phyloP scores from a whole-genome alignment of 163 green algal genomes.

The Prototheca cutis region DNA sequence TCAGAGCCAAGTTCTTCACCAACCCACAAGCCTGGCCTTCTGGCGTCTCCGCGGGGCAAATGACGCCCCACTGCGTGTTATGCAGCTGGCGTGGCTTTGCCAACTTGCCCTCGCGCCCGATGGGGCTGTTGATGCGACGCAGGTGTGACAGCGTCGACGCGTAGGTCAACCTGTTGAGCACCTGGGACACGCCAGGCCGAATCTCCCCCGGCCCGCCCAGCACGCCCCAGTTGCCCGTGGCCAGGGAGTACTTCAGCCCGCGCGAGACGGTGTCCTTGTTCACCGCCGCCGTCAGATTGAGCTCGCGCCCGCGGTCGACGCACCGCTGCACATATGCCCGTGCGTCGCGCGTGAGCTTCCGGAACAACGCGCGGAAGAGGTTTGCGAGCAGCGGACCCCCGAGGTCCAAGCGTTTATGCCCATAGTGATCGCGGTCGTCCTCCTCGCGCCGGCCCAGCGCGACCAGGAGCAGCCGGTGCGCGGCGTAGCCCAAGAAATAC shows the following conservation, averaged over 20 bases:
- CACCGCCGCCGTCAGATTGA: conserved; percentile 71
- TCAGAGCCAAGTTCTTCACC: conserved; percentile 98
- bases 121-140: conserved; percentile 92
- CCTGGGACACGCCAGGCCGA: conserved; percentile 78
- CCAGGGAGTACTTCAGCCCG: conserved; percentile 86
- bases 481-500: conserved; percentile 84
- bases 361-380: conserved; percentile 79
- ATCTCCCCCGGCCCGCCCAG: conserved; percentile 71
- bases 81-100: conserved; percentile 98
- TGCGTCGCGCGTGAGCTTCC: conserved; percentile 70
- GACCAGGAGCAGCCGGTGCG: conserved; percentile 85
- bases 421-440: conserved; percentile 97
- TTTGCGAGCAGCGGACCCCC: conserved; percentile 77
- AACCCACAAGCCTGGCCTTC: conserved; percentile 94
- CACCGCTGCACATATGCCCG: conserved; percentile 13
- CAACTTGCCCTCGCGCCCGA: conserved; percentile 94
- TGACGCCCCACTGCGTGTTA: conserved; percentile 96
- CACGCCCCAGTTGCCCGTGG: conserved; percentile 95
- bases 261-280: conserved; percentile 83
- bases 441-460: conserved; percentile 65
- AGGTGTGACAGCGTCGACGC: conserved; percentile 91
- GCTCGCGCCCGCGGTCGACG: conserved; percentile 66
- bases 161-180: conserved; percentile 91
- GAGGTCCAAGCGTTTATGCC: conserved; percentile 94
- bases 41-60: conserved; percentile 94